phyloP scores from a whole-genome alignment of 345 rosid genomes.

The Euphorbia tirucalli region DNA sequence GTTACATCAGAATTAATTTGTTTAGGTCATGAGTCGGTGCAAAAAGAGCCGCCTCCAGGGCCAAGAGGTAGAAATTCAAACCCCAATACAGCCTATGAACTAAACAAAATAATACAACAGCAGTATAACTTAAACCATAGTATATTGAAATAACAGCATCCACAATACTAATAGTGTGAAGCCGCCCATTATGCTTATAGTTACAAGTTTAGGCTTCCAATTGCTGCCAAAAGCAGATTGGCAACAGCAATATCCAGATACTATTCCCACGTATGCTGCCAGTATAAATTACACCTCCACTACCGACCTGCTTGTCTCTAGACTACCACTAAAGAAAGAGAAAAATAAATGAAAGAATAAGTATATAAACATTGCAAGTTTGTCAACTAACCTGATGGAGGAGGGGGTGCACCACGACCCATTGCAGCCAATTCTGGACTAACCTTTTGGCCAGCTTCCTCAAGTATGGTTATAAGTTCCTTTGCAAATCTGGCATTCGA shows the following conservation, averaged over 20 bases:
- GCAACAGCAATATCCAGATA: not conserved
- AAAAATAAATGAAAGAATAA: not conserved
- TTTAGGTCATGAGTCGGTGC: not conserved
- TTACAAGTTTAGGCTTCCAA: too few species aligned
- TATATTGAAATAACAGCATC: not conserved
- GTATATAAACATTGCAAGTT: not conserved
- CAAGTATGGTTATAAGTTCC: conserved; percentile 77
- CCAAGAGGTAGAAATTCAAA: not conserved
- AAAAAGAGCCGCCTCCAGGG: not conserved
- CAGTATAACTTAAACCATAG: not conserved
- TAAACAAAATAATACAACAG: too few species aligned
- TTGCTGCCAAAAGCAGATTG: not conserved
- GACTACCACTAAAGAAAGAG: not conserved
- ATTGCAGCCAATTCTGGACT: conserved; percentile 83
- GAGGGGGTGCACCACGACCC: conserved; percentile 96
- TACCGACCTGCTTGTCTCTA: not conserved
- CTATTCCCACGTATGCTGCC: not conserved
- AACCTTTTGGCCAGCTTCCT: conserved; percentile 99
- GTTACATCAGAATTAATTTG: not conserved
- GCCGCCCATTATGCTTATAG: not conserved
- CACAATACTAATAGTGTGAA: not conserved
- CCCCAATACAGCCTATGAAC: not conserved
- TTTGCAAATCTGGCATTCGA: conserved; percentile 95
- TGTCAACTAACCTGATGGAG: conserved; percentile 64
- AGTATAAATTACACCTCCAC: not conserved